Evolutionary conservation across 352 stramenopile species (phyloP), one percentile per base, ranked within the genome.

Genomic region (Globisporangium alternatum): DNA sequence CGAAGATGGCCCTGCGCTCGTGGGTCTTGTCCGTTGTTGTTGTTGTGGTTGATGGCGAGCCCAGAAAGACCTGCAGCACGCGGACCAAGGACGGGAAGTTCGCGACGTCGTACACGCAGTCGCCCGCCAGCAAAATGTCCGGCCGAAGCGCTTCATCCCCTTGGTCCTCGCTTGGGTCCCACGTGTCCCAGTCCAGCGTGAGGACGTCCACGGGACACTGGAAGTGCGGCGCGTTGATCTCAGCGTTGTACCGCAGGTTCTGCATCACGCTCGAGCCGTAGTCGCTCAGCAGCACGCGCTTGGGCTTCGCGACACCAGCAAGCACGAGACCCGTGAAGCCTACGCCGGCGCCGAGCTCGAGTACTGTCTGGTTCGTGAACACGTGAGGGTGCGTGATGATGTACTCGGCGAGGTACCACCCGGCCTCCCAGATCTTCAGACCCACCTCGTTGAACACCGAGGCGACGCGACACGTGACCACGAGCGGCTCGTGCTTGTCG

Each of bases 211-310:
- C 75, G 1, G 78, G 71, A 19, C 81, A 91, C 33, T 65, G 49
- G 47, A 77, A 77, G 30, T 74, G 73, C 59, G 33, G 56, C 0
- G 72, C 56, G 54, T 95, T 95, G 64, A 93, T 74, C 55, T 95
- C 86, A 21, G 81, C 75, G 58, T 93, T 95, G 70, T 95, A 95
- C 4, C 80, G 77, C 25, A 93, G 44, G 57, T 95, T 95, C 56
- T 90, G 79, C 75, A 93, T 81, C n/a, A 95, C 86, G n/a, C 73
- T 83, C 2, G 82, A 80, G 21, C 83, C 81, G 68, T 95, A 93
- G 58, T 95, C 86, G 22, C 76, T 93, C 37, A 95, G 67, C 10
- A 93, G 56, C 5, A 95, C 56, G 8, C 68, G 66, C 28, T 67
- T 73, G 1, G 77, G 65, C 8, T 43, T 56, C 22, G 78, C 67